Evolutionary conservation across 805 yeast genomes (phyloP), one percentile per base, ranked within the genome.

Genomic region (Ogataea haglerorum): DNA sequence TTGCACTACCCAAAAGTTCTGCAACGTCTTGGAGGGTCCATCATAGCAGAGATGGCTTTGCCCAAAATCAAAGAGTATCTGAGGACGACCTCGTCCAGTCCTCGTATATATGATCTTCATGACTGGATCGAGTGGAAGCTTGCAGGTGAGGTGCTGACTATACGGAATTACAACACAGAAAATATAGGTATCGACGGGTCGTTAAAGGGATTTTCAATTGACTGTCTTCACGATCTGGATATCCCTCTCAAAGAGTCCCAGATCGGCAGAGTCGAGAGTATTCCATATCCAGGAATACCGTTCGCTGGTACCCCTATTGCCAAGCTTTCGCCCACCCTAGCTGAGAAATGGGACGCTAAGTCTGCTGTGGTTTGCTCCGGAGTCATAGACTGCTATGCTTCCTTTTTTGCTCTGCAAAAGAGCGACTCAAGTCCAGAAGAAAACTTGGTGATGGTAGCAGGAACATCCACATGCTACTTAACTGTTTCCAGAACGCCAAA

Each of bases 381-480:
- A 13, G 73, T 79, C 26, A 78, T 78, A 26, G 84, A 79, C 51
- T 75, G 83, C 40, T 78, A 79, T 51, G 73, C 77, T 1, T 74
- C 80, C 2, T 76, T 77, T 74, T 52, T 75, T 10, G 61, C 74
- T 0, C 35, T 41, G 24, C 33, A 38, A n/a, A 19, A 15, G 21
- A 10, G 2, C 8, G 21, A 9, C 14, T 29, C 23, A 4, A 28
- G 26, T 13, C 44, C 55, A 3, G 46, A 40, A 17, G 26, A 48
- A 5, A 51, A 67, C 5, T 47, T 78, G 17, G 63, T 75, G 2
- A 67, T 77, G 72, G 73, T 76, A 5, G 85, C 82, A 1, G 84
- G 84, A 0, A 79, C 84, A 0, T 76, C 82, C 6, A 77, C 83
- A 0, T 79, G 85, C 46, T 77, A 66, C 45, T 46, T 76, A 10